Percentiles rank a stretch among this genome's conserved stretches.
These are phyloP conservation scores for Stipa capillata DNA, from an alignment of 176 grass and related monocot genomes.

Conservation along the genomic window DNA sequence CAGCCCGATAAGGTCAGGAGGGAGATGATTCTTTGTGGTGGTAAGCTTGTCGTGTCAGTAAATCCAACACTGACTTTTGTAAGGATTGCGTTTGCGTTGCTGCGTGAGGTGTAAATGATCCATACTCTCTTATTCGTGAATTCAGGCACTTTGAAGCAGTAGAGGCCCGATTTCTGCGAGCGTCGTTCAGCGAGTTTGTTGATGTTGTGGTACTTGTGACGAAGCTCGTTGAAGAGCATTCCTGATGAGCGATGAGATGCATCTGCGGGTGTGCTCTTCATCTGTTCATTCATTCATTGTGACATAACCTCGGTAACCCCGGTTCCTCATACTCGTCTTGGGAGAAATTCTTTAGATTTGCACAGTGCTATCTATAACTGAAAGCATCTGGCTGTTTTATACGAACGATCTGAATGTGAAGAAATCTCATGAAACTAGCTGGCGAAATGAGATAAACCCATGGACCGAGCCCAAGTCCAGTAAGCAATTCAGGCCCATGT, in stretches of 20 bases:
- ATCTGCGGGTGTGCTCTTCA: not conserved
- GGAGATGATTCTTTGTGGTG: conserved; percentile 55
- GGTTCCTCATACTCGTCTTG: no score
- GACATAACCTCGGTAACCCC: no score
- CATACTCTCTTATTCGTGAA: not conserved
- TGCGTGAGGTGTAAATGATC: not conserved
- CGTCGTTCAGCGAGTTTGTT: conserved; percentile 71
- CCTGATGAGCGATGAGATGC: conserved; percentile 2
- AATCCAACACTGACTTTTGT: not conserved
- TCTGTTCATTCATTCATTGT: no score
- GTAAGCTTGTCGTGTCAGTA: conserved; percentile 74
- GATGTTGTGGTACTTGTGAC: conserved; percentile 67
- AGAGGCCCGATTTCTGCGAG: conserved; percentile 74
- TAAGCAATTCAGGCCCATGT: no score
- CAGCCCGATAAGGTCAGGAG: conserved; percentile 83
- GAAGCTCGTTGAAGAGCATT: conserved; percentile 58
- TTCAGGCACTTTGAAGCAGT: conserved; percentile 74
- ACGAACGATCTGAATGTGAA: no score
- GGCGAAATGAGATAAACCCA: no score
- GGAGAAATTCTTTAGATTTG: no score
- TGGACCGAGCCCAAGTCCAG: no score
- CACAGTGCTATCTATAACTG: no score
- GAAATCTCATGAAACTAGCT: no score
- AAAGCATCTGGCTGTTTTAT: no score
- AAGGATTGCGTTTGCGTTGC: not conserved